Conservation (phyloP, 495 filamentous ascomycete genomes). For the Xylona heveae region DNA sequence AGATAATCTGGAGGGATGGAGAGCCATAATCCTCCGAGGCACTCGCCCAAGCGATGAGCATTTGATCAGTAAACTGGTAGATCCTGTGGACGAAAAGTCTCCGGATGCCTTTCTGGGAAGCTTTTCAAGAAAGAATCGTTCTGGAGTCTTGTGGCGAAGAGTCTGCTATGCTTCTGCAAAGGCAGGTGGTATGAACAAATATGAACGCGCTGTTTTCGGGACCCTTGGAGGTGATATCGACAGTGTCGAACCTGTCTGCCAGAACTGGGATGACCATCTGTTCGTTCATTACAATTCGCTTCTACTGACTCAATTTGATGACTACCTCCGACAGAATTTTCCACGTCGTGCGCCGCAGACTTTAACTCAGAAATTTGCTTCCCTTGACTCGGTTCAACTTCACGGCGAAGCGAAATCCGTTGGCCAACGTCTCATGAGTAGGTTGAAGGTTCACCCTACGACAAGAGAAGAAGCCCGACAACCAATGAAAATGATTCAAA, state of each 20-base stretch:
- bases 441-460: slow-evolving; percentile 23
- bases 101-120: slow-evolving; percentile 12
- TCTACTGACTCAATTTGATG: slow-evolving; percentile 46
- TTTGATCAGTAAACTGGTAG: no score
- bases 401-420: slow-evolving; percentile 27
- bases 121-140: slow-evolving; percentile 9
- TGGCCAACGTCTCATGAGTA: slow-evolving; percentile 25
- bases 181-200: slow-evolving; percentile 43
- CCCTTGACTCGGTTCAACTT: slow-evolving; percentile 30
- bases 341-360: slow-evolving; percentile 18
- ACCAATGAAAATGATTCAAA: slow-evolving; percentile 43
- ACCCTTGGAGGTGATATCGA: slow-evolving; percentile 64
- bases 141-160: slow-evolving; percentile 50
- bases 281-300: slow-evolving; percentile 76
- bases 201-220: slow-evolving; percentile 78
- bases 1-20: slow-evolving; percentile 63
- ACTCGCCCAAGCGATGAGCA: slow-evolving; percentile 22
- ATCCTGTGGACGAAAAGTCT: slow-evolving; percentile 5
- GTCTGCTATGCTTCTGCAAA: slow-evolving; percentile 61
- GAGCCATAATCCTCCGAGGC: slow-evolving; percentile 46
- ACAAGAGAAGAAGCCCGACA: slow-evolving; percentile 26
- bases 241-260: slow-evolving; percentile 54
- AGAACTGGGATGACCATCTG: slow-evolving; percentile 74
- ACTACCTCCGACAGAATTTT: slow-evolving; percentile 28
- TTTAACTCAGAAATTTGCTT: slow-evolving; percentile 21